Base-by-base conservation (phyloP, 805 yeast genomes). In the Spathaspora arborariae region DNA sequence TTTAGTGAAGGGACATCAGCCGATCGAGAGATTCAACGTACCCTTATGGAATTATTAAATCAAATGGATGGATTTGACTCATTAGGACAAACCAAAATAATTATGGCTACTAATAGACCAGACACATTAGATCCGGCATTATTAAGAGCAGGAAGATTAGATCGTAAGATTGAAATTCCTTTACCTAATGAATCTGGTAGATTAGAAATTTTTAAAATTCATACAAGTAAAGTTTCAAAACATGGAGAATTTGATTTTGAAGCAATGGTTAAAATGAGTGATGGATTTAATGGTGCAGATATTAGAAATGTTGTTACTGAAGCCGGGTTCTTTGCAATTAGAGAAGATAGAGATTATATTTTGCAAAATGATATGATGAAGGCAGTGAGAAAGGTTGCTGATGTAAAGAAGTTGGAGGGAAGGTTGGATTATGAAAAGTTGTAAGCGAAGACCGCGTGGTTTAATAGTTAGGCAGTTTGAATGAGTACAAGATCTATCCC, bases 41-140 rank as follows among this genome's bases (percentile, higher is more conserved):
- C 98, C 2, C 76, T 92, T 63, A 91, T 92, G 98, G 99, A 92
- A 70, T 75, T 92, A 62, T 79, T 92, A 58, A 92, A 92, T 64
- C 98, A 94, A 70, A 91, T 92, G 98, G 99, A 92, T 67, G 99
- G 99, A 50, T 92, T 92, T 66, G 98, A 92, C 65, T 86, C 89
- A 48, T 77, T 92, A 60, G 99, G 99, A 21, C 96, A 90, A 68
- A 92, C 99, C 2, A 92, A 92, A 72, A 90, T 92, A 45, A 92
- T 92, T 60, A 92, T 92, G 99, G 99, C 99, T 27, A 92, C 99
- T n/a, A 92, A 92, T 68, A 82, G 99, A 71, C 99, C 99, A 9
- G 99, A 92, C 64, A 94, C 98, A 10, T 76, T 92, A 54, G 99
- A 92, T 68, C 99, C 99, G 11, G 99, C 99, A 3, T 76, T 92